Conservation (phyloP, 1,284 basidiomycete genomes). For the Cryptococcus floricola region DNA sequence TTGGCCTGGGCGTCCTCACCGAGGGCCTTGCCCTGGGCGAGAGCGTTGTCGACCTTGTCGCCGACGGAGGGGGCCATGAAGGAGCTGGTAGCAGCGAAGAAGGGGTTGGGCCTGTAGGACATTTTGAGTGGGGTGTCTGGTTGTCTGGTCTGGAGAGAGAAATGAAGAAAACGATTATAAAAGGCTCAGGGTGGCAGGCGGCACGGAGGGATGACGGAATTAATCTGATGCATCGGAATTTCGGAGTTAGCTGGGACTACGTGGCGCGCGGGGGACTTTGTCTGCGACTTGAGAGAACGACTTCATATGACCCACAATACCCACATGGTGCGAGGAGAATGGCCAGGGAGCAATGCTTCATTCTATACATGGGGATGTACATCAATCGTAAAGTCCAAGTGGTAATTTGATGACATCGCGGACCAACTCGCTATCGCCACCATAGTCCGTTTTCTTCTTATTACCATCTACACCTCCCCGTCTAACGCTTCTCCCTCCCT, state of each 20-base stretch:
- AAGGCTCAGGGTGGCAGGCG: not conserved
- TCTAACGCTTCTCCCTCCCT: conserved; percentile 5
- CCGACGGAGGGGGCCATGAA: conserved; percentile 50
- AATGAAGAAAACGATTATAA: not conserved
- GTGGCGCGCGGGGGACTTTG: not conserved
- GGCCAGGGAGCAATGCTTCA: too few relatives aligned
- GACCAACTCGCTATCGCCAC: too few relatives aligned
- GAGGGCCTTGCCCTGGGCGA: conserved; percentile 33
- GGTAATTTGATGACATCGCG: too few relatives aligned
- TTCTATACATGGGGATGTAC: too few relatives aligned
- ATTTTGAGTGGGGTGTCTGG: conserved; percentile 16
- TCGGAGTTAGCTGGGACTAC: not conserved
- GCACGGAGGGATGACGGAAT: not conserved
- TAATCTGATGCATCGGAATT: not conserved
- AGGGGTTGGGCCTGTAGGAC: conserved; percentile 45
- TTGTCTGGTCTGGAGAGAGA: not conserved
- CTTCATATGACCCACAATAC: too few relatives aligned
- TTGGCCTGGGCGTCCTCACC: conserved; percentile 29
- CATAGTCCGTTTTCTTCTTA: too few relatives aligned
- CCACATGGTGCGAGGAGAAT: too few relatives aligned
- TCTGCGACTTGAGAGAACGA: too few relatives aligned
- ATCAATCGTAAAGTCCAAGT: too few relatives aligned
- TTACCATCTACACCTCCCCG: not conserved
- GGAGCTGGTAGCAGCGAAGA: conserved; percentile 45
- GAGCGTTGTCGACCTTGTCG: conserved; percentile 47